These are phyloP conservation scores for Papilionanthe hybrid DNA, from an alignment of 116 monocot genomes.

Conservation along the genomic window DNA sequence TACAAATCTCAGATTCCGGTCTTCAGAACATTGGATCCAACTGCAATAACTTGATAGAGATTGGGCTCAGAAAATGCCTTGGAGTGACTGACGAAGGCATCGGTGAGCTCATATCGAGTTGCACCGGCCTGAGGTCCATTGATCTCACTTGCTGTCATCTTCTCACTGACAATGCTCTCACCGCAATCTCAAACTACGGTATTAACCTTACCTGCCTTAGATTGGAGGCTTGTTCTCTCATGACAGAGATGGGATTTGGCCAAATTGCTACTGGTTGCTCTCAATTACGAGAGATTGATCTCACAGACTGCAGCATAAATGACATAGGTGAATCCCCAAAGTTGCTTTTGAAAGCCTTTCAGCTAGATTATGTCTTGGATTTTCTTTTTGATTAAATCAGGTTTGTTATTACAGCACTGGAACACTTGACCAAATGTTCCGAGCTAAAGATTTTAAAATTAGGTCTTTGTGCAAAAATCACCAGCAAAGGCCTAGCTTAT, in stretches of 20 bases:
- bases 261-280: constrained; percentile 36
- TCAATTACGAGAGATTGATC: constrained; percentile 64
- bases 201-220: constrained; percentile 43
- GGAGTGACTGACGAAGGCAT: constrained; percentile 75
- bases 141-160: constrained; percentile 81
- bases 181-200: constrained; percentile 44
- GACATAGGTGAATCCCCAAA: constrained; percentile 38
- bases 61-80: constrained; percentile 72
- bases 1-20: constrained; percentile 40
- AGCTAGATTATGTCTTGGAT: neutral
- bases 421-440: constrained; percentile 50
- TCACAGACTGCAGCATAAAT: constrained; percentile 67
- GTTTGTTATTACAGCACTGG: constrained; percentile 46
- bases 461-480: constrained; percentile 60
- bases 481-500: constrained; percentile 49
- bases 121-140: constrained; percentile 35
- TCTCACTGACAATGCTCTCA: constrained; percentile 52
- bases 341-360: neutral
- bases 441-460: constrained; percentile 57
- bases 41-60: constrained; percentile 65
- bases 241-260: constrained; percentile 62
- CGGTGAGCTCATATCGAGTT: constrained; percentile 37
- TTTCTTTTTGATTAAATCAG: neutral
- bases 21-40: constrained; percentile 42
- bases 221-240: constrained; percentile 64